Base-by-base conservation (phyloP, 257 asterid genomes). In the Forsythia viridissima region DNA sequence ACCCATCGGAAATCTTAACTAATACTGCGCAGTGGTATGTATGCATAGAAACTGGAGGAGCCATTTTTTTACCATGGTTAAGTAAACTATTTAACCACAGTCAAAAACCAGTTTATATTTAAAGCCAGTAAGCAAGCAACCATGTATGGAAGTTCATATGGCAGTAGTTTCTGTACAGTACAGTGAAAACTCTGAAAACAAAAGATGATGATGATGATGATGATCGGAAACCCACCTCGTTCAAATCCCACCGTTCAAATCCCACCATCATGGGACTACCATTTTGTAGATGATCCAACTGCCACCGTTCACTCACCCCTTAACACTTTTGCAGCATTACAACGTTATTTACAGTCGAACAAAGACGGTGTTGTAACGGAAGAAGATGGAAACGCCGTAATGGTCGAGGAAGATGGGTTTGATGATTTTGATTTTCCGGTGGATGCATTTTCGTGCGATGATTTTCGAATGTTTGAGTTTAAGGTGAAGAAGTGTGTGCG, bases 401-500 rank as follows among this genome's bases (percentile, higher is more conserved):
- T 42, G n/a, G 80, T 12, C n/a, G 88, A 40, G 0, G 81, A 15
- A 44, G 82, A 73, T 0, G 81, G 73, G 30, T 42, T 46, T 7
- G 87, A 88, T 55, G 65, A 88, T 1, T 86, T 82, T 38, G 92
- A 88, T 57, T 51, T 86, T 18, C 89, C 92, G 3, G 83, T 75
- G 68, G 92, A 86, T 74, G 89, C 90, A 2, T 88, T 84, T 83
- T 88, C 92, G 3, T 86, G 89, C 89, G 92, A 88, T 11, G 51
- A 86, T 37, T 88, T 88, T 88, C 90, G 92, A 66, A 88, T 88
- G 92, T 88, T 79, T 80, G 92, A 88, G 79, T 88, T 86, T 57
- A 88, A 88, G 76, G 92, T 88, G 76, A 84, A 82, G 77, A 81
- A 72, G 73, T 88, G 92, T 82, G 79, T 83, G 12, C 90, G 92